Percentiles rank a stretch among this genome's conserved stretches.
Conservation (phyloP, 129 eudicot genomes). For the carrot (Daucus carota) region DNA sequence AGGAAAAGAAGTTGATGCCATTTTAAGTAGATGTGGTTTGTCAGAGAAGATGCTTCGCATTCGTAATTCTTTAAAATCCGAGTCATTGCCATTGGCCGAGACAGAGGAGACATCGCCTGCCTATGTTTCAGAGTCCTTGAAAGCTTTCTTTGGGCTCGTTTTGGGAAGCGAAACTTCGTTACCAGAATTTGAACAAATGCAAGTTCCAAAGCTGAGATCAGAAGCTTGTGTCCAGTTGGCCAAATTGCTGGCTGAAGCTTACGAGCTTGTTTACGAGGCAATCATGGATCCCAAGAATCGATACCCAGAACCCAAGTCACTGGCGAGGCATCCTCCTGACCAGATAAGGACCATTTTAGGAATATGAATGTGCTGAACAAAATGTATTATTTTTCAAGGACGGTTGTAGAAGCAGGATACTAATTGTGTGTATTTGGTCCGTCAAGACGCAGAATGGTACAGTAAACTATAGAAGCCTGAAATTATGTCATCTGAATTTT, state of each 20-base stretch:
- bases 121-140: conserved; percentile 63
- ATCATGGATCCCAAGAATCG: conserved; percentile 67
- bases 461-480: neutral
- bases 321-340: conserved; percentile 97
- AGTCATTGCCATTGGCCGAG: conserved; percentile 42
- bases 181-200: conserved; percentile 88
- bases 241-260: conserved; percentile 62
- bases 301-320: conserved; percentile 72
- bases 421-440: too few relatives aligned
- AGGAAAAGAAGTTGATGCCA: conserved; percentile 68
- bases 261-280: conserved; percentile 68
- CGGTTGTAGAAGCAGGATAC: neutral
- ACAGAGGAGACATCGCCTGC: conserved; percentile 65
- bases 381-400: conserved; percentile 5
- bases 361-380: conserved; percentile 34
- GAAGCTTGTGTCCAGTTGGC: conserved; percentile 69
- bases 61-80: conserved; percentile 13
- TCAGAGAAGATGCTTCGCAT: conserved; percentile 67
- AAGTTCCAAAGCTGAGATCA: conserved; percentile 72
- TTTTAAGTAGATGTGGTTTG: conserved; percentile 63
- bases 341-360: conserved; percentile 96
- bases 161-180: conserved; percentile 79
- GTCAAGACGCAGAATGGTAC: neutral
- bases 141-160: conserved; percentile 77
- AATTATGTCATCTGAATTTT: neutral